Conservation (phyloP, 371 early-diverging fungal species). For the Saksenaea vasiformis region DNA sequence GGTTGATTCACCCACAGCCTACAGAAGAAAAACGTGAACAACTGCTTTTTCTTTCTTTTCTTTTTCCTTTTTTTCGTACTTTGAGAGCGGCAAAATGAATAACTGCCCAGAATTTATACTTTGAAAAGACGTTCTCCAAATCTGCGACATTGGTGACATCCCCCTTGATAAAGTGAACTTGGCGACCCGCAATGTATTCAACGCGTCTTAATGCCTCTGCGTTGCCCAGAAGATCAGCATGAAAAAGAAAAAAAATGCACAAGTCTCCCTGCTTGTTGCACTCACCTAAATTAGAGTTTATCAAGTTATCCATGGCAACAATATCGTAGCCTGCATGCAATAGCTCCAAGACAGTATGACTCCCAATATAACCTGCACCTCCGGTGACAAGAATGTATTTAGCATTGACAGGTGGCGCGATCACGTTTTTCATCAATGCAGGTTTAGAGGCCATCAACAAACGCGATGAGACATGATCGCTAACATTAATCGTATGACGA, state of each 20-base stretch:
- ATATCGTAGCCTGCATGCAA: slow-evolving; percentile 70
- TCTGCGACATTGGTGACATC: slow-evolving; percentile 45
- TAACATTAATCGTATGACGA: background rate
- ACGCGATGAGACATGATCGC: background rate
- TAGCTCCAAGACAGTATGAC: slow-evolving; percentile 84
- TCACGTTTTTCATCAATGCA: background rate
- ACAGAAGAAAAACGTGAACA: background rate
- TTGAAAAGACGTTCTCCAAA: slow-evolving; percentile 64
- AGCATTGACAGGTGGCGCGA: background rate
- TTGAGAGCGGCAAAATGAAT: slow-evolving; percentile 93
- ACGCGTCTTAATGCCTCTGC: slow-evolving; percentile 52
- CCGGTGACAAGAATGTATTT: slow-evolving; percentile 82
- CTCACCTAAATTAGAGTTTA: slow-evolving; percentile 60
- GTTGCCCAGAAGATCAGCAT: slow-evolving; percentile 2
- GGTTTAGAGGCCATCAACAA: background rate
- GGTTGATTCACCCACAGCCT: slow-evolving; percentile 86
- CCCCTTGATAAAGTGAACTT: slow-evolving; percentile 44
- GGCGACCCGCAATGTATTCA: slow-evolving; percentile 41
- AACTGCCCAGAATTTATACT: slow-evolving; percentile 73
- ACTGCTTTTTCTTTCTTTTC: background rate
- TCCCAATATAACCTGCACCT: slow-evolving; percentile 91
- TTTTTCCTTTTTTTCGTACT: slow-evolving; percentile 12
- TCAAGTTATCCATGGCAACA: slow-evolving; percentile 81
- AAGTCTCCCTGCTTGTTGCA: background rate
- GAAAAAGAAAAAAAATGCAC: background rate